A percentile compares a stretch with the other conserved stretches of the same genome.
These are phyloP conservation scores for Candida easanensis DNA, from an alignment of 805 yeast species.

Conservation along the genomic window DNA sequence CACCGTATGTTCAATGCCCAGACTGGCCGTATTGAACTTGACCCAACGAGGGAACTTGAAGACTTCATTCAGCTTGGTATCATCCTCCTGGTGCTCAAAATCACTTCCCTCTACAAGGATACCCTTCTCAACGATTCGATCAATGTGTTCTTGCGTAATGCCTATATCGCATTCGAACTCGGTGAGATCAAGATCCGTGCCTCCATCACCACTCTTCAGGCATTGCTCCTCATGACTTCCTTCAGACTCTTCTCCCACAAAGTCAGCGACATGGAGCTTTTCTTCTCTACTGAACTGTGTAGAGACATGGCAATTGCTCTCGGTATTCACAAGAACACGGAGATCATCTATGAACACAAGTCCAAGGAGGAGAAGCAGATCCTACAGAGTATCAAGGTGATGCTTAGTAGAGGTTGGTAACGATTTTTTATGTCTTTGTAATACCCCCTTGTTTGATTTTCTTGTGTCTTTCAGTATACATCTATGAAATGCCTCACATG, in stretches of 20 bases:
- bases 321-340: constrained; percentile 23
- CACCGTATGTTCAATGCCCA: constrained; percentile 11
- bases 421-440: too few relatives aligned
- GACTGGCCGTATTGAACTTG: constrained; percentile 9
- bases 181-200: constrained; percentile 22
- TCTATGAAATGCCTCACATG: too few relatives aligned
- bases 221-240: constrained; percentile 16
- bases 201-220: constrained; percentile 19
- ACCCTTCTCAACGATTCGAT: constrained; percentile 10
- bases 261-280: constrained; percentile 19
- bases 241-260: constrained; percentile 19
- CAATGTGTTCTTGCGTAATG: constrained; percentile 13
- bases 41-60: constrained; percentile 15
- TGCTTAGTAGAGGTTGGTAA: constrained; percentile 17
- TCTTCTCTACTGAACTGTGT: constrained; percentile 18
- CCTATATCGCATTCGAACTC: constrained; percentile 19
- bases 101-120: constrained; percentile 16
- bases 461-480: too few relatives aligned
- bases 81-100: constrained; percentile 16
- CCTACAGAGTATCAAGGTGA: constrained; percentile 19
- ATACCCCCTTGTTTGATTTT: too few relatives aligned
- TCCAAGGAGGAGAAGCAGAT: constrained; percentile 17
- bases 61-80: constrained; percentile 17
- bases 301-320: constrained; percentile 23
- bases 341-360: constrained; percentile 21